A percentile compares a stretch with the other conserved stretches of the same genome.
These are phyloP conservation scores for Boletus rubropictus DNA, from an alignment of 768 basidiomycete genomes.

Conservation along the genomic window DNA sequence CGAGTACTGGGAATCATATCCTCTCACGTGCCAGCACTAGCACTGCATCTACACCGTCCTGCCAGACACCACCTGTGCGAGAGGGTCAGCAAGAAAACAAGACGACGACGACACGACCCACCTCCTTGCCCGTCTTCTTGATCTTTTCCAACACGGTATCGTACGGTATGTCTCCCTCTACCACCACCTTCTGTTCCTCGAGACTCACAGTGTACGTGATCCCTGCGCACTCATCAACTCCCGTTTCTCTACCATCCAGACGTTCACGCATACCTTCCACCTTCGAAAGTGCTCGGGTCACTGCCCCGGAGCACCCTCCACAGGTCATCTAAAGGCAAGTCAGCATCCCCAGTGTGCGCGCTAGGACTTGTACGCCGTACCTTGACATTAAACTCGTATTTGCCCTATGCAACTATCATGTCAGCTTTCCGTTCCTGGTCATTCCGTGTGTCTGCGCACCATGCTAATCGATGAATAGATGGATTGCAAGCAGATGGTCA, in stretches of 20 bases:
- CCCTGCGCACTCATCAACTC: conserved; percentile 1
- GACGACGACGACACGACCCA: conserved; percentile 24
- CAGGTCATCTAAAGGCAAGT: conserved; percentile 69
- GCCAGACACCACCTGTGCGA: conserved; percentile 42
- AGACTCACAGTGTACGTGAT: conserved; percentile 55
- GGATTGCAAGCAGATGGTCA: background rate
- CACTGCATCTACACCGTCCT: too few relatives aligned
- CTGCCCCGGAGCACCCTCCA: conserved; percentile 78
- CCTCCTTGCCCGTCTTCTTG: conserved; percentile 91
- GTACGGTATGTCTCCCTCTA: conserved; percentile 54
- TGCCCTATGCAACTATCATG: conserved; percentile 5
- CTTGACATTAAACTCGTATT: conserved; percentile 82
- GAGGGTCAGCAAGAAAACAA: background rate
- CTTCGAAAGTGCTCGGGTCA: conserved; percentile 69
- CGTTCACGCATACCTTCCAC: conserved; percentile 33
- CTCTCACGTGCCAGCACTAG: too few relatives aligned
- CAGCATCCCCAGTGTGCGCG: background rate
- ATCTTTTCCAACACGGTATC: conserved; percentile 67
- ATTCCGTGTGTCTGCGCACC: conserved; percentile 11
- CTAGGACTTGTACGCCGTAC: conserved; percentile 30
- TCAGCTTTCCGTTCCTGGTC: background rate
- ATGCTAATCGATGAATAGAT: conserved; percentile 5
- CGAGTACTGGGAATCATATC: too few relatives aligned
- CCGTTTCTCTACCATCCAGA: background rate
- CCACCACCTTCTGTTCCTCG: conserved; percentile 66